Evolutionary conservation across 345 rosid genomes (phyloP).

Genomic region (Gossypium turneri): DNA sequence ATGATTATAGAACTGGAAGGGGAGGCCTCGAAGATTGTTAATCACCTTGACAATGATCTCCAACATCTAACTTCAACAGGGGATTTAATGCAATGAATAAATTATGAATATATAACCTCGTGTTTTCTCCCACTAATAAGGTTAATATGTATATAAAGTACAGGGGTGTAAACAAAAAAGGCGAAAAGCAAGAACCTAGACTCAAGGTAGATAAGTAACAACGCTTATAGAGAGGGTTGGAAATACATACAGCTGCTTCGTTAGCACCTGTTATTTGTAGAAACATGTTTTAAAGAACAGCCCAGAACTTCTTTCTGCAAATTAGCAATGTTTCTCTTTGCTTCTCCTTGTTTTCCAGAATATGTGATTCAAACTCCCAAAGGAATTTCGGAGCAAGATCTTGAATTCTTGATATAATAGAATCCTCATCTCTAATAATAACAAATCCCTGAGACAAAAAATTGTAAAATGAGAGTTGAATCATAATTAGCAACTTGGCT

Average conservation of each 20-base stretch:
- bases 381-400: constrained; percentile 66
- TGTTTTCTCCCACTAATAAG: neutral
- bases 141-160: neutral
- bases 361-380: constrained; percentile 74
- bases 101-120: neutral
- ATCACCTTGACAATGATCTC: neutral
- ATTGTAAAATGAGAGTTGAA: neutral
- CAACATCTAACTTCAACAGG: neutral
- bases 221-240: neutral
- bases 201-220: neutral
- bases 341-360: constrained; percentile 53
- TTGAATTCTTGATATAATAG: constrained; percentile 44
- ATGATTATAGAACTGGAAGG: too few species aligned
- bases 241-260: neutral
- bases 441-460: constrained; percentile 58
- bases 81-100: neutral
- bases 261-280: neutral
- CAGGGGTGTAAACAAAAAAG: too few species aligned
- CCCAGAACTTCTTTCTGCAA: constrained; percentile 88
- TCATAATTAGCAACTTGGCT: neutral
- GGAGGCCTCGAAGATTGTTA: neutral
- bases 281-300: constrained; percentile 28
- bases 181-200: neutral
- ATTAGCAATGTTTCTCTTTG: constrained; percentile 57
- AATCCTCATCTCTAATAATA: constrained; percentile 75